These are phyloP conservation scores for Kodamaea fukazawae DNA, from an alignment of 805 yeast genomes.

Conservation along the genomic window DNA sequence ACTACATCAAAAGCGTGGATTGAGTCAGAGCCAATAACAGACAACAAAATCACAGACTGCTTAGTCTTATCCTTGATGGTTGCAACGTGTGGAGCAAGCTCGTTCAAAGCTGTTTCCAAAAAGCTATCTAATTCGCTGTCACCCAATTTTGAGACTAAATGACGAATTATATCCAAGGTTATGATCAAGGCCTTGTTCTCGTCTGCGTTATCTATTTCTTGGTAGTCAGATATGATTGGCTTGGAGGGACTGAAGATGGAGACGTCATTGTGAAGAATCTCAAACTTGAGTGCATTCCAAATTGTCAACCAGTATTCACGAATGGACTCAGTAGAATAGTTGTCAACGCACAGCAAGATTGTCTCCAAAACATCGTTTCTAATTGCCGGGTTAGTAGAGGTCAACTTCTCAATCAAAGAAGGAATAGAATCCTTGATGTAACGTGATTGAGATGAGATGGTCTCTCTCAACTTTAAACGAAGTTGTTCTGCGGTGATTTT, in stretches of 20 bases:
- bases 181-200: constrained; percentile 35
- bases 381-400: constrained; percentile 70
- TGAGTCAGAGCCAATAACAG: constrained; percentile 53
- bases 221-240: constrained; percentile 25
- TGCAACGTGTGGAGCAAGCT: constrained; percentile 51
- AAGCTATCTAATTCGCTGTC: constrained; percentile 33
- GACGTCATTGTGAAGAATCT: constrained; percentile 74
- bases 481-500: constrained; percentile 73
- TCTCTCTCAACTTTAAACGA: constrained; percentile 56
- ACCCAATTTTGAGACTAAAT: constrained; percentile 40
- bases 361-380: constrained; percentile 73
- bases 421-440: constrained; percentile 76
- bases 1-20: constrained; percentile 46
- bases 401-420: constrained; percentile 72
- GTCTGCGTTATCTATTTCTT: constrained; percentile 29
- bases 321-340: constrained; percentile 49
- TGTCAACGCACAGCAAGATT: constrained; percentile 51
- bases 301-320: constrained; percentile 64
- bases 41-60: constrained; percentile 60
- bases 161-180: constrained; percentile 36
- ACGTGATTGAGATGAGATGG: constrained; percentile 57
- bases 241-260: constrained; percentile 28
- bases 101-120: constrained; percentile 37
- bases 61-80: constrained; percentile 53
- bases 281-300: constrained; percentile 89